Evolutionary conservation across 352 stramenopile genomes (phyloP).

Genomic region (Phytopythium aichiense): DNA sequence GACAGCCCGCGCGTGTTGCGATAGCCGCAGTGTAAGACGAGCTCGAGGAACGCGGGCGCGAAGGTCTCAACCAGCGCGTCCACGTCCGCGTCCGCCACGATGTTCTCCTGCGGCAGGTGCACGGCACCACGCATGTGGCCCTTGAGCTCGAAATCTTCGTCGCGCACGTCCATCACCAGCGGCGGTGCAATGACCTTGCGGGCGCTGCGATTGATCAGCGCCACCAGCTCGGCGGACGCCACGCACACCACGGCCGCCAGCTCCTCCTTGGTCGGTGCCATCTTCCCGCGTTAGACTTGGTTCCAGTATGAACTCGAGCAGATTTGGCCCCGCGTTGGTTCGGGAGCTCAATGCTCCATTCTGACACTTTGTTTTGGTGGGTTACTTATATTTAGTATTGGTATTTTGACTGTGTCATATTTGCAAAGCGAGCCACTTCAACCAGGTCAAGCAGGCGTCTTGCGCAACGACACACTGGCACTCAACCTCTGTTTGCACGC

Average conservation of each 20-base stretch:
- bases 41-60: slow-evolving; percentile 12
- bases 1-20: slow-evolving; percentile 29
- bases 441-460: neutral
- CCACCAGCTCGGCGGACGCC: slow-evolving; percentile 18
- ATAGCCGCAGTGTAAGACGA: slow-evolving; percentile 38
- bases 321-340: no score
- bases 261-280: slow-evolving; percentile 19
- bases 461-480: no score
- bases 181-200: slow-evolving; percentile 1
- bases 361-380: neutral
- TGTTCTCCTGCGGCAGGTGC: slow-evolving; percentile 24
- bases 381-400: neutral
- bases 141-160: slow-evolving; percentile 26
- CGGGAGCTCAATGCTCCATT: no score
- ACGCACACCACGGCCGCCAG: slow-evolving; percentile 21
- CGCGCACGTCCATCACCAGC: slow-evolving; percentile 22
- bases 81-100: slow-evolving; percentile 30
- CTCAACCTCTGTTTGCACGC: neutral
- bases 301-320: neutral
- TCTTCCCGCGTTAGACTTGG: neutral
- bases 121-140: slow-evolving; percentile 26
- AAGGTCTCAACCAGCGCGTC: slow-evolving; percentile 27
- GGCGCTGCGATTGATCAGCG: slow-evolving; percentile 7
- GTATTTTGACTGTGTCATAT: neutral
- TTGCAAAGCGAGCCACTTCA: neutral